Percentiles rank a stretch among this genome's conserved stretches.
Conservation (phyloP, 2,329 filamentous ascomycete species). For the Mycogone perniciosa region DNA sequence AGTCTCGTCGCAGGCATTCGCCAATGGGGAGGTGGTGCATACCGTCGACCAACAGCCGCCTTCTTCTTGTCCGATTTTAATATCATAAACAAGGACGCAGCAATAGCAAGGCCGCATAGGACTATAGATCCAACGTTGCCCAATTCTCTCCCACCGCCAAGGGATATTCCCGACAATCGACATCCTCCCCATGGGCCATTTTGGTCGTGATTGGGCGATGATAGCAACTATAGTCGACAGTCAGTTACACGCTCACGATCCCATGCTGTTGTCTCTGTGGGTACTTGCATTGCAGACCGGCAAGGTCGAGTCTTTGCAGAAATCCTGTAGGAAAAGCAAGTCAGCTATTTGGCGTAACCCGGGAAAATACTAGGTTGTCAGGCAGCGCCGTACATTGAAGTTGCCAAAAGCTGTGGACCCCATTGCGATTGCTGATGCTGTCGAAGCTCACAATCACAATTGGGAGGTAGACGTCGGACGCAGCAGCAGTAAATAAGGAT, state of each 20-base stretch:
- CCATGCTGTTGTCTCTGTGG: neutral
- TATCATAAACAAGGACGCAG: slow-evolving; percentile 60
- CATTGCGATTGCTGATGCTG: slow-evolving; percentile 36
- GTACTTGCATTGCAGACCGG: slow-evolving; percentile 75
- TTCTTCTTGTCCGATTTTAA: slow-evolving; percentile 81
- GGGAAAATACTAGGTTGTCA: neutral
- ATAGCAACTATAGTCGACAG: slow-evolving; percentile 34
- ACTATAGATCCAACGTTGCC: slow-evolving; percentile 92
- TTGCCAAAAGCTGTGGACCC: slow-evolving; percentile 57
- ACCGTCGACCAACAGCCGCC: slow-evolving; percentile 91
- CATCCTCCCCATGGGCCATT: slow-evolving; percentile 62
- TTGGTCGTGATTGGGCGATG: slow-evolving; percentile 49
- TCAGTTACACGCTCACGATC: neutral
- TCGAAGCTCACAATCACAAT: slow-evolving; percentile 8
- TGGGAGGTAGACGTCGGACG: neutral
- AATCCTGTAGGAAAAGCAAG: slow-evolving; percentile 48
- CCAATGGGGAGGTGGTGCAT: slow-evolving; percentile 21
- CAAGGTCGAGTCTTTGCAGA: slow-evolving; percentile 77
- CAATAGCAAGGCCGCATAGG: slow-evolving; percentile 70
- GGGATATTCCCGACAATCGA: slow-evolving; percentile 64
- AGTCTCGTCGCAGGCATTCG: slow-evolving; percentile 1
- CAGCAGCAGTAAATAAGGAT: neutral
- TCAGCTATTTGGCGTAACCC: slow-evolving; percentile 17
- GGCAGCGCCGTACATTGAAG: slow-evolving; percentile 43
- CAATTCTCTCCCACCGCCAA: slow-evolving; percentile 60